phyloP scores from a whole-genome alignment of 805 yeast genomes.

The Yarrowia deformans region DNA sequence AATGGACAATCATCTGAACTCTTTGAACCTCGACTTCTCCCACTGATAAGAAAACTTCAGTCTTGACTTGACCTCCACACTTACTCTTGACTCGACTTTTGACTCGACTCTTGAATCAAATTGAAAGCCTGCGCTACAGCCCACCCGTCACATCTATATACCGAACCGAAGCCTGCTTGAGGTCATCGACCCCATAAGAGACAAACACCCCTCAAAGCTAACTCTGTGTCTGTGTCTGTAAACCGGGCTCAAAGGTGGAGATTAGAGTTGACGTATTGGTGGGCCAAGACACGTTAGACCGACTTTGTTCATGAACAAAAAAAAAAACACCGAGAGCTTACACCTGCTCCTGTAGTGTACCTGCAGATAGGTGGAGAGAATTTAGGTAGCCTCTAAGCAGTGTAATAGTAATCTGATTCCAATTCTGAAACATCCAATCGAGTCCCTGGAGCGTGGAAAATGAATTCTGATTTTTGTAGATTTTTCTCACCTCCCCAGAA shows the following conservation, averaged over 20 bases:
- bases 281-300: not conserved
- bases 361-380: not conserved
- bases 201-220: slow-evolving; percentile 9
- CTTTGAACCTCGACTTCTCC: too few relatives aligned
- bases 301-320: not conserved
- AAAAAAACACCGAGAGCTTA: not conserved
- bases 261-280: not conserved
- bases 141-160: not conserved
- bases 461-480: too few relatives aligned
- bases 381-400: too few relatives aligned
- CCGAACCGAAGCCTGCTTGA: too few relatives aligned
- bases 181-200: too few relatives aligned
- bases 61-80: too few relatives aligned
- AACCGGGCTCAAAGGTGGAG: not conserved
- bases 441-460: not conserved
- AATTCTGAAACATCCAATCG: not conserved
- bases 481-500: too few relatives aligned
- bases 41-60: too few relatives aligned
- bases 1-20: too few relatives aligned
- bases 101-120: too few relatives aligned
- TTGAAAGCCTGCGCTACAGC: too few relatives aligned
- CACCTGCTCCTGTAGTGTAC: not conserved
- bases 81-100: too few relatives aligned
- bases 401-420: not conserved
- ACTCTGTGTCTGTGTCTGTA: not conserved